Evolutionary conservation across 1,284 basidiomycete genomes (phyloP).

Genomic region (Erythrobasidium hasegawianum): DNA sequence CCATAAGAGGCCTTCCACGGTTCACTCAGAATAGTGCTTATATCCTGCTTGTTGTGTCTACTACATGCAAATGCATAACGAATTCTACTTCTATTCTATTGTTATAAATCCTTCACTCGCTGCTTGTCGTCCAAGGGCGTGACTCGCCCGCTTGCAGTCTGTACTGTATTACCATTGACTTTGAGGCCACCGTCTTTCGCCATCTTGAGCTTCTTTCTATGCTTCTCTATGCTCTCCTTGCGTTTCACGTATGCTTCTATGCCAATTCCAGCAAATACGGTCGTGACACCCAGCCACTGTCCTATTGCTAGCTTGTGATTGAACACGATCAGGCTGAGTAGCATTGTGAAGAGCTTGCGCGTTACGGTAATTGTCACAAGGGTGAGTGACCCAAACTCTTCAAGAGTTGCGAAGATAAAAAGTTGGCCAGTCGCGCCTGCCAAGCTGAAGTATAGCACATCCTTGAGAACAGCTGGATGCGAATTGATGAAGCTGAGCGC

Average conservation of each 20-base stretch:
- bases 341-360: conserved; percentile 97
- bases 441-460: conserved; percentile 78
- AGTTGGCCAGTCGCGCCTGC: conserved; percentile 92
- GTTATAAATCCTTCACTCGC: background rate
- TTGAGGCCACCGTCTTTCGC: conserved; percentile 12
- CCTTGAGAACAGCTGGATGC: conserved; percentile 73
- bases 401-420: conserved; percentile 97
- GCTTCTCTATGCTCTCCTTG: conserved; percentile 53
- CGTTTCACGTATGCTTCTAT: conserved; percentile 87
- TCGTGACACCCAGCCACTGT: conserved; percentile 85
- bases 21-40: background rate
- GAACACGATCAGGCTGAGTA: conserved; percentile 88
- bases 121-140: conserved; percentile 1
- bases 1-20: background rate
- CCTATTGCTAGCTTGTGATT: conserved; percentile 76
- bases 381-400: conserved; percentile 91
- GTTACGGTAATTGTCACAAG: conserved; percentile 91
- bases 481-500: conserved; percentile 70
- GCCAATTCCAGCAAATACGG: conserved; percentile 66
- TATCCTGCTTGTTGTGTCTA: background rate
- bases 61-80: conserved; percentile 2
- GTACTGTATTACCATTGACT: background rate
- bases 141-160: background rate
- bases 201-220: conserved; percentile 28
- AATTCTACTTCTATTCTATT: background rate